These are phyloP conservation scores for Whalleya microplaca DNA, from an alignment of 2,329 filamentous ascomycete species.

Conservation along the genomic window DNA sequence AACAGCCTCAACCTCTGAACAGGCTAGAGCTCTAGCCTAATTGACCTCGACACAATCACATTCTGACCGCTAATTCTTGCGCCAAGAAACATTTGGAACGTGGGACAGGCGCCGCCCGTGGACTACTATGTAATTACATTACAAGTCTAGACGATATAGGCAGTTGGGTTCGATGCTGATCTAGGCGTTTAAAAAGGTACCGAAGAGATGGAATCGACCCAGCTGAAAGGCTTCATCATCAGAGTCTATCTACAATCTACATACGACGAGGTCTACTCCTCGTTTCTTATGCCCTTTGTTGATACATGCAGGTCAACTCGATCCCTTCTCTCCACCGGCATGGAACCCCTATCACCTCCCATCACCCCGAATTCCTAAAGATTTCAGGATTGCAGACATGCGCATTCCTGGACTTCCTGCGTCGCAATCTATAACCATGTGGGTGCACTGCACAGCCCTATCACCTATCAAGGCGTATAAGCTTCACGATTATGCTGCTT, in stretches of 20 bases:
- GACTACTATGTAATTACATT: constrained; percentile 9
- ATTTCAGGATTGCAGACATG: not conserved
- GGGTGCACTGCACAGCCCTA: not conserved
- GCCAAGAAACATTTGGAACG: constrained; percentile 15
- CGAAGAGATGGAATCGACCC: constrained; percentile 16
- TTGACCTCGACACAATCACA: constrained; percentile 15
- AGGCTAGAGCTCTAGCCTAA: constrained; percentile 9
- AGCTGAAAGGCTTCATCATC: not conserved
- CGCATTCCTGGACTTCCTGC: not conserved
- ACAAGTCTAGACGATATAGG: constrained; percentile 2
- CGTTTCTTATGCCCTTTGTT: not conserved
- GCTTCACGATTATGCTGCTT: too few species aligned
- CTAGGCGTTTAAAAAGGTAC: constrained; percentile 25
- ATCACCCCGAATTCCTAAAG: not conserved
- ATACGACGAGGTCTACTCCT: not conserved
- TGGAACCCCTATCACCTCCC: not conserved
- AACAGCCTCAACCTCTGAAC: constrained; percentile 5
- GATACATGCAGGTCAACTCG: not conserved
- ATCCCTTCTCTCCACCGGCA: constrained; percentile 1
- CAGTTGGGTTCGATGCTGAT: constrained; percentile 2
- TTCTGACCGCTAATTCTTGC: constrained; percentile 26
- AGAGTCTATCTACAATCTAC: not conserved
- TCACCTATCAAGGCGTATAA: not conserved
- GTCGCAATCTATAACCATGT: not conserved
- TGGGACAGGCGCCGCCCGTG: constrained; percentile 16